Base-by-base conservation (phyloP, 345 rosid species). In the Salix suchowensis region DNA sequence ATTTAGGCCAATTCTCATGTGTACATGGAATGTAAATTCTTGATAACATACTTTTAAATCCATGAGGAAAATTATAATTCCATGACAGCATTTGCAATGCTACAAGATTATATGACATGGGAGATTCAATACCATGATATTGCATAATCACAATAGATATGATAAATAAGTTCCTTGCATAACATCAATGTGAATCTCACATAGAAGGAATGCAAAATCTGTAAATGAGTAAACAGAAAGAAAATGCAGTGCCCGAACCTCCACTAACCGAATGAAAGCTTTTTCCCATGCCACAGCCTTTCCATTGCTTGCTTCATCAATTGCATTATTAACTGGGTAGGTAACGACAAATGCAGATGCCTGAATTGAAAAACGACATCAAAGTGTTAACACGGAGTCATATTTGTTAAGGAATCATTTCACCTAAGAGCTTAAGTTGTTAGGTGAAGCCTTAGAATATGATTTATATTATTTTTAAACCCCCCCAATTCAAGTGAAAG, bases 251-350 rank as follows among this genome's bases (percentile, higher is more conserved):
- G 61, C 24, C 7, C 84, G 65, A 81, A 95, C 98, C 98, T 93
- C 87, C 32, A 88, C 92, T 67, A 93, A 83, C 77, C 83, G 90
- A 81, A 95, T 88, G 84, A 95, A 95, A 55, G 94, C 93, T 87
- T 90, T 95, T 89, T 95, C 98, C 98, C 98, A 95, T 50, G 93
- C 93, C 69, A 95, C 87, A 40, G 98, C 97, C 78, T 86, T 95
- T 89, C 84, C 91, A 83, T 88, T 95, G 68, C 88, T 87, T 75
- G 84, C 78, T 74, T 87, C 88, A 70, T 87, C 87, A 55, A 93
- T 82, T 37, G 84, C 93, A 74, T 95, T 95, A 89, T 91, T 90
- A 73, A 95, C 96, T 72, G 97, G 98, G 86, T 92, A 95, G 68
- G 98, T 95, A 77, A 95, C 85, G 28, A 93, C 62, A 82, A 95